These are phyloP conservation scores for Basipetospora sp. DNA, from an alignment of 2,329 filamentous ascomycete genomes.

Conservation along the genomic window DNA sequence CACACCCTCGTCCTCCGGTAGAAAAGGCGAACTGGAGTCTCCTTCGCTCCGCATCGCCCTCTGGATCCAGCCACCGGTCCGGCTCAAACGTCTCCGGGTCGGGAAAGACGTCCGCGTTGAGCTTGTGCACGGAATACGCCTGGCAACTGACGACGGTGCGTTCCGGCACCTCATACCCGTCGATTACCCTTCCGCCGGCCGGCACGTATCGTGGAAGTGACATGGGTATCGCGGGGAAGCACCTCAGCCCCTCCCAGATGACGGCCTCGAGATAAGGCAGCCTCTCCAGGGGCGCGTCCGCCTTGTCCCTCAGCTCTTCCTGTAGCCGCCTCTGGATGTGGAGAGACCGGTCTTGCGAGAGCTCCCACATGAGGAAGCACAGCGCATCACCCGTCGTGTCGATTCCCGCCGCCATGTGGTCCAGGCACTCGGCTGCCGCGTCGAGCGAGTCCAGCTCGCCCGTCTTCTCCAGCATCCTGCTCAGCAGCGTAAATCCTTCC, in stretches of 20 bases:
- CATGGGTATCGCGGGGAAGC: slow-evolving; percentile 52
- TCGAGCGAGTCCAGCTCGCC: slow-evolving; percentile 34
- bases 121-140: slow-evolving; percentile 44
- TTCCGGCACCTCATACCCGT: slow-evolving; percentile 37
- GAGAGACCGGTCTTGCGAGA: slow-evolving; percentile 44
- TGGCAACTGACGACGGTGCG: slow-evolving; percentile 46
- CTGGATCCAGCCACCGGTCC: slow-evolving; percentile 64
- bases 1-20: slow-evolving; percentile 49
- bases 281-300: slow-evolving; percentile 28
- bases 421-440: slow-evolving; percentile 52
- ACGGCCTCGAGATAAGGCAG: slow-evolving; percentile 48
- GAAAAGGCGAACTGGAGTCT: slow-evolving; percentile 52
- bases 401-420: slow-evolving; percentile 58
- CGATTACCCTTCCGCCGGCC: slow-evolving; percentile 36
- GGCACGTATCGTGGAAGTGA: slow-evolving; percentile 48
- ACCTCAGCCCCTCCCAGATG: slow-evolving; percentile 46
- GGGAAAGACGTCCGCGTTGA: slow-evolving; percentile 55
- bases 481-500: slow-evolving; percentile 41
- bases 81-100: slow-evolving; percentile 66
- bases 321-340: slow-evolving; percentile 36
- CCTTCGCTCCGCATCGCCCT: slow-evolving; percentile 58
- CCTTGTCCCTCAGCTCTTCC: slow-evolving; percentile 33
- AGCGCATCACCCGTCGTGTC: slow-evolving; percentile 57
- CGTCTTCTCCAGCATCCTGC: slow-evolving; percentile 42
- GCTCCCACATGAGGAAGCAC: slow-evolving; percentile 57